Evolutionary conservation across 345 rosid species (phyloP).

Genomic region (Salix suchowensis): DNA sequence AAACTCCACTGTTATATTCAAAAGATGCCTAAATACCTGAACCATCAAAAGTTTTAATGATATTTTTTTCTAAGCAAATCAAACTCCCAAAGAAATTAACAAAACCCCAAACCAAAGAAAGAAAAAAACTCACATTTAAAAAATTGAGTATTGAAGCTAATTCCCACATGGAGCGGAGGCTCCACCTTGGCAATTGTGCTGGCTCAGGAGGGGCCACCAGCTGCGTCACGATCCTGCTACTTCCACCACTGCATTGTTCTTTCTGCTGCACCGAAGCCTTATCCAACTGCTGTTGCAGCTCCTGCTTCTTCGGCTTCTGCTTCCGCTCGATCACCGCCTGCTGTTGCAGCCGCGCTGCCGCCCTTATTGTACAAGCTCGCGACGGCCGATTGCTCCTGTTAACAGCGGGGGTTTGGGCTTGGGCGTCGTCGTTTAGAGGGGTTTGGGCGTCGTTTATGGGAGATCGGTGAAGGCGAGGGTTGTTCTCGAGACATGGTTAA

Average conservation of each 20-base stretch:
- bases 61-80: too few species aligned
- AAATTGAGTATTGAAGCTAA: slow-evolving; percentile 92
- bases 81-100: slow-evolving; percentile 3
- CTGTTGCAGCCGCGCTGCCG: slow-evolving; percentile 70
- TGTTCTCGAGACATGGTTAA: slow-evolving; percentile 43
- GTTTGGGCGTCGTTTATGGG: slow-evolving; percentile 12
- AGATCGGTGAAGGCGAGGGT: slow-evolving; percentile 37
- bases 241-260: slow-evolving; percentile 50
- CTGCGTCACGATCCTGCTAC: slow-evolving; percentile 63
- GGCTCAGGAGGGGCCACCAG: slow-evolving; percentile 76
- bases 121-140: slow-evolving; percentile 70
- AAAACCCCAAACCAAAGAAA: slow-evolving; percentile 15
- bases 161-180: slow-evolving; percentile 97
- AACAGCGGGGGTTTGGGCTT: slow-evolving; percentile 15
- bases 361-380: slow-evolving; percentile 88
- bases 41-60: not conserved
- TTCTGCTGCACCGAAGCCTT: slow-evolving; percentile 34
- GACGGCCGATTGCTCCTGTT: slow-evolving; percentile 76
- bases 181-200: slow-evolving; percentile 88
- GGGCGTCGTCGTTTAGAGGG: slow-evolving; percentile 10
- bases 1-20: slow-evolving; percentile 81
- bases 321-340: slow-evolving; percentile 55
- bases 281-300: slow-evolving; percentile 27
- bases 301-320: slow-evolving; percentile 53
- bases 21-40: slow-evolving; percentile 80